Evolutionary conservation across 169 alveolate species (phyloP).

Genomic region (Perkinsus marinus): DNA sequence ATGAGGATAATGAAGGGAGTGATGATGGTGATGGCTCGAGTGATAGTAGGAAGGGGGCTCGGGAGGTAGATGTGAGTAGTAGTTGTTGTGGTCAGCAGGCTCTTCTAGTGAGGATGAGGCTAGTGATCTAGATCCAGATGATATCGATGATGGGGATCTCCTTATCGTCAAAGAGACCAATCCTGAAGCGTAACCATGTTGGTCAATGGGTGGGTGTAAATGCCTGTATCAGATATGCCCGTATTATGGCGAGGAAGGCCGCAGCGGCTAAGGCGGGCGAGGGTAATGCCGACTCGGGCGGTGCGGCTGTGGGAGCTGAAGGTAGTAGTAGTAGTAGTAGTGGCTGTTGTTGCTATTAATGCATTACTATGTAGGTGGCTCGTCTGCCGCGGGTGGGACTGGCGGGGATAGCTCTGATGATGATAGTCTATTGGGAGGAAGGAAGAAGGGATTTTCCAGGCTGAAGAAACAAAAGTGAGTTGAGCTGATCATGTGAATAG

Average conservation of each 20-base stretch:
- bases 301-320: not conserved
- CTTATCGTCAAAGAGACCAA: not conserved
- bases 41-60: not conserved
- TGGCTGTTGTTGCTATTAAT: too few species aligned
- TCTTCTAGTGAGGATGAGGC: not conserved
- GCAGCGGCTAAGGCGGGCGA: not conserved
- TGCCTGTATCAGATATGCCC: not conserved
- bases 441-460: not conserved
- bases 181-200: not conserved
- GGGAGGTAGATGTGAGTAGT: not conserved
- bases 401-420: not conserved
- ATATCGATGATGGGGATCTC: not conserved
- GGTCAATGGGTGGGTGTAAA: not conserved
- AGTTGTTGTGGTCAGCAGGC: not conserved
- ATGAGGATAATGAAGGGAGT: not conserved
- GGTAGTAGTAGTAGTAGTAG: too few species aligned
- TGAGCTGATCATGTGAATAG: not conserved
- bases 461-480: not conserved
- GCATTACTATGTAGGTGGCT: too few species aligned
- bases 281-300: not conserved
- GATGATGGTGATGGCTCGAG: not conserved
- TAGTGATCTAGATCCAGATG: not conserved
- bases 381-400: not conserved
- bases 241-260: not conserved
- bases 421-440: not conserved